Percentiles rank a stretch among this genome's conserved stretches.
Evolutionary conservation across 1,284 basidiomycete species (phyloP).

Genomic region (Ustilago cynodontis): DNA sequence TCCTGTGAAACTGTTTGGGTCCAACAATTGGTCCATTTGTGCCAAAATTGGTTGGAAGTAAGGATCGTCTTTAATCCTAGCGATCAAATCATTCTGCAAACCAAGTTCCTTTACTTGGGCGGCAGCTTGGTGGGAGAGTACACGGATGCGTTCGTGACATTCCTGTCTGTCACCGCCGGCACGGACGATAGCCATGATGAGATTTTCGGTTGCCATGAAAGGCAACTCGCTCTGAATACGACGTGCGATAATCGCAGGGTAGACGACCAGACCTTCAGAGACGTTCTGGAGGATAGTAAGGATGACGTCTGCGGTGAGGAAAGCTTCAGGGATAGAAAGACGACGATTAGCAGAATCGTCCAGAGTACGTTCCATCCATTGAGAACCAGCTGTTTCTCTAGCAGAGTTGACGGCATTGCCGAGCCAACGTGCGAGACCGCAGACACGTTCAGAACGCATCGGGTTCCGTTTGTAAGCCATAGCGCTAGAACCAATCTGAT

Average conservation of each 20-base stretch:
- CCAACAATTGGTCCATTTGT: constrained; percentile 71
- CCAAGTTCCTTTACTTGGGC: constrained; percentile 95
- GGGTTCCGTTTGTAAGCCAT: constrained; percentile 99
- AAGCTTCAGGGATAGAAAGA: constrained; percentile 94
- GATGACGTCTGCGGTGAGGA: constrained; percentile 96
- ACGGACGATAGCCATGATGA: constrained; percentile 99
- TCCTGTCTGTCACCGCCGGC: constrained; percentile 93
- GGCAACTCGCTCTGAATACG: constrained; percentile 94
- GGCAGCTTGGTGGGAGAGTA: constrained; percentile 95
- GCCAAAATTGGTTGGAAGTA: constrained; percentile 76
- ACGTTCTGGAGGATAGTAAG: constrained; percentile 96
- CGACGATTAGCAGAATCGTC: constrained; percentile 88
- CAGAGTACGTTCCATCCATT: constrained; percentile 70
- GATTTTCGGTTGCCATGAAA: constrained; percentile 95
- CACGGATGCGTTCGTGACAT: constrained; percentile 94
- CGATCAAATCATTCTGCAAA: constrained; percentile 94
- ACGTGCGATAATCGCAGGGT: constrained; percentile 92
- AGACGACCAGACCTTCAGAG: constrained; percentile 95
- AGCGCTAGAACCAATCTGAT: constrained; percentile 91
- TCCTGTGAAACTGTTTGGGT: constrained; percentile 60
- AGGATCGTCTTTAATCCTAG: constrained; percentile 79
- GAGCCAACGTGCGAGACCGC: constrained; percentile 91
- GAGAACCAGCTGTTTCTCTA: constrained; percentile 72
- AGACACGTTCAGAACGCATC: constrained; percentile 97
- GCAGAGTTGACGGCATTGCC: constrained; percentile 66